Evolutionary conservation across 768 basidiomycete genomes (phyloP).

Genomic region (Leccinum imitatum): DNA sequence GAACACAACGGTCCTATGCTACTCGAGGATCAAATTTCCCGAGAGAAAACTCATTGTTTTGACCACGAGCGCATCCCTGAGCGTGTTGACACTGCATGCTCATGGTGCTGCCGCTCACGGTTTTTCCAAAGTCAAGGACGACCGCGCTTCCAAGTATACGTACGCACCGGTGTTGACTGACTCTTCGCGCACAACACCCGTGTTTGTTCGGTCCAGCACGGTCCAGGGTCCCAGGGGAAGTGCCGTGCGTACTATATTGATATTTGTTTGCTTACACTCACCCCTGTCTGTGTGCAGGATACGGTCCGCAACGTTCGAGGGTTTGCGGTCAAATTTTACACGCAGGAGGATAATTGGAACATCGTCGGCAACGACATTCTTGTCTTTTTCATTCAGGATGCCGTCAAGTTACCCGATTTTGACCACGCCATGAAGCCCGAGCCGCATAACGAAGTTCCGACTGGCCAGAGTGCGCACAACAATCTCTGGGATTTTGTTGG

Average conservation of each 20-base stretch:
- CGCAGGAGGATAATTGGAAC: conserved; percentile 84
- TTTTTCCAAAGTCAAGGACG: conserved; percentile 72
- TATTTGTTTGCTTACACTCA: background rate
- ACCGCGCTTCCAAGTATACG: conserved; percentile 69
- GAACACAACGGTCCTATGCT: conserved; percentile 62
- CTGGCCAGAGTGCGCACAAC: conserved; percentile 71
- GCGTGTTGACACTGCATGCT: conserved; percentile 62
- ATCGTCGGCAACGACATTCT: conserved; percentile 81
- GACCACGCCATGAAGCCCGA: conserved; percentile 86
- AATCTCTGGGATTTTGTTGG: conserved; percentile 87
- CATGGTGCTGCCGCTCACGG: conserved; percentile 82
- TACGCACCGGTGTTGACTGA: conserved; percentile 72
- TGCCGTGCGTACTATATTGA: conserved; percentile 51
- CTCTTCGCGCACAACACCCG: conserved; percentile 66
- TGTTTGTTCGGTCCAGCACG: conserved; percentile 84
- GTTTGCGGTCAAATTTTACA: conserved; percentile 83
- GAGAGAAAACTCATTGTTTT: conserved; percentile 76
- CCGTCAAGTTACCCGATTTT: conserved; percentile 83
- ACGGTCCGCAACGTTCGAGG: conserved; percentile 85
- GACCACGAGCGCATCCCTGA: conserved; percentile 92
- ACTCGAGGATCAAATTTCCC: conserved; percentile 74
- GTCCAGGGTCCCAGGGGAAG: conserved; percentile 82
- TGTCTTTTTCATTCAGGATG: conserved; percentile 80
- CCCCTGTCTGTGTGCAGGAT: conserved; percentile 40
- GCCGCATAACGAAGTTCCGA: conserved; percentile 77